Percentiles rank a stretch among this genome's conserved stretches.
Evolutionary conservation across 2,329 filamentous ascomycete genomes (phyloP).

Genomic region (Waltergamsia citrina): DNA sequence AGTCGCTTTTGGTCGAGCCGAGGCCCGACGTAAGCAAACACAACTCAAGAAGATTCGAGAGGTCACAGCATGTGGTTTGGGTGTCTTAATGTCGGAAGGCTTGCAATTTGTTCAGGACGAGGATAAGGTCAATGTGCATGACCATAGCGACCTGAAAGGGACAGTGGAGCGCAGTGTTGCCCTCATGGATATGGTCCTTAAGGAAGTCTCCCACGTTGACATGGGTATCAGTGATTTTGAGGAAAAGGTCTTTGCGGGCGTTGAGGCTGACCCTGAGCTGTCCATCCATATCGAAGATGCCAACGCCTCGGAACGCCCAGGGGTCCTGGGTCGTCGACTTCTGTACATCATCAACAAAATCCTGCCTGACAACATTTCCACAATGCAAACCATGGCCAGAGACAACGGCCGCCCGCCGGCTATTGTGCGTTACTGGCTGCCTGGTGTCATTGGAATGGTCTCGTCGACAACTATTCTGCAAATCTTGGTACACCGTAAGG

Average conservation of each 20-base stretch:
- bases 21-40: conserved; percentile 66
- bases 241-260: conserved; percentile 52
- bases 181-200: conserved; percentile 78
- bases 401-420: conserved; percentile 67
- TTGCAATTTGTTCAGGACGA: conserved; percentile 57
- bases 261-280: conserved; percentile 51
- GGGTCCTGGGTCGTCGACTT: conserved; percentile 57
- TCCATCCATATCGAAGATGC: conserved; percentile 41
- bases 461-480: conserved; percentile 83
- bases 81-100: conserved; percentile 80
- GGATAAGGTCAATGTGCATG: conserved; percentile 42
- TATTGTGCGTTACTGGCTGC: conserved; percentile 83
- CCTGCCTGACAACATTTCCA: conserved; percentile 55
- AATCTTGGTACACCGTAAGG: conserved; percentile 63
- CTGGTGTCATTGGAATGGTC: conserved; percentile 58
- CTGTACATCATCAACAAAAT: conserved; percentile 58
- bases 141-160: conserved; percentile 51
- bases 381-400: conserved; percentile 44
- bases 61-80: conserved; percentile 77
- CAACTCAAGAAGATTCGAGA: conserved; percentile 64
- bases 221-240: conserved; percentile 54
- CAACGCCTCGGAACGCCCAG: conserved; percentile 31
- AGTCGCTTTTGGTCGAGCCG: conserved; percentile 62
- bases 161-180: conserved; percentile 72
- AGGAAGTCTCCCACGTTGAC: conserved; percentile 57